Evolutionary conservation across 2,329 filamentous ascomycete genomes (phyloP), one percentile per base, ranked within the genome.

Genomic region (Pseudomassariella vexata): DNA sequence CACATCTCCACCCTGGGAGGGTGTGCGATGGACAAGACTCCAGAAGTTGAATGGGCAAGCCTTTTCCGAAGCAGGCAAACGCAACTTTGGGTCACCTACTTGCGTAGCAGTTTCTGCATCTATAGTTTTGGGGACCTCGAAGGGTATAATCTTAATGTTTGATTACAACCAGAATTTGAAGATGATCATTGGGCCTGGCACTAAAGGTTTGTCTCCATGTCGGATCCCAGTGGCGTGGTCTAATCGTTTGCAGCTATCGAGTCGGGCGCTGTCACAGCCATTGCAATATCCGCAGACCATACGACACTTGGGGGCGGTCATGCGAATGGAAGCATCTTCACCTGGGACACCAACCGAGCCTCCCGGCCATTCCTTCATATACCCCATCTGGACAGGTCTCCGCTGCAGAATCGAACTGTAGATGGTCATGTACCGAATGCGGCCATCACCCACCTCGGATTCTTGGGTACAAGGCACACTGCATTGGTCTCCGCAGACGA

Each of bases 101-200:
- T 95, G 88, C 62, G 72, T 96, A 49, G 81, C 82, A 24, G 83
- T 95, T 28, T 89, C 90, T 41, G 85, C 89, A 3, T 79, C 81
- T 7, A 94, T 98, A 47, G 85, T 89, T 10, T 62, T 98, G 32
- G 92, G 92, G 17, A 98, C 94, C 1, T 85, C 87, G 4, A 96
- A 95, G 59, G 92, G 94, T 33, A 81, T 95, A 57, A 84, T 96
- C 36, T 67, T 98, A 53, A 79, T 96, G 38, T 98, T 98, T 63
- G 94, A 98, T 64, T 96, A 95, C 58, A 87, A 94, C 56, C 92
- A 98, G 60, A 92, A 85, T 46, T 65, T 96, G 36, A 95, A 94
- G 60, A 82, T 85, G 48, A 94, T 96, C 36, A 87, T 98, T 42
- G 92, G 92, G 3, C 84, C 85, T 19, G 89, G 90, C 20, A 95